A percentile compares a stretch with the other conserved stretches of the same genome.
Conservation (phyloP, 176 grass and related monocot species). For the Puccinellia tenuiflora region DNA sequence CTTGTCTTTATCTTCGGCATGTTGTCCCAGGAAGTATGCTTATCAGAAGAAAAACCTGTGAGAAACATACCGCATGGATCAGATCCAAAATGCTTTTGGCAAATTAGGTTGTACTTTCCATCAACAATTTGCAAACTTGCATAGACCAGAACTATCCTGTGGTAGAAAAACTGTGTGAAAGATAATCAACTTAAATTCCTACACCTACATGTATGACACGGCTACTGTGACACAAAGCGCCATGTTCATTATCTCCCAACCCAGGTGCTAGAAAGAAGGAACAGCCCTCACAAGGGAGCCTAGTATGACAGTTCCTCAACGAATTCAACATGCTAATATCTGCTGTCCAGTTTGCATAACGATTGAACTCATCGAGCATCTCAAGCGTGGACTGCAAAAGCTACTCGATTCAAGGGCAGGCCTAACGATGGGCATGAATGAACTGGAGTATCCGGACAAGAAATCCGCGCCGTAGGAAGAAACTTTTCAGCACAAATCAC, state of each 20-base stretch:
- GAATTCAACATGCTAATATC: background rate
- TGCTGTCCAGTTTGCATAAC: background rate
- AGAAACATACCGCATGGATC: background rate
- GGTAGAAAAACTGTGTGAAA: background rate
- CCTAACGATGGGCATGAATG: background rate
- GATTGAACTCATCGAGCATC: background rate
- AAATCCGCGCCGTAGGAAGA: background rate
- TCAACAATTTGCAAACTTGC: background rate
- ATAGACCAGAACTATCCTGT: background rate
- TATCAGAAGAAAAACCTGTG: background rate
- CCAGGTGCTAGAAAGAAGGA: background rate
- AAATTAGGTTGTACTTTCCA: background rate
- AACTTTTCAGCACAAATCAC: background rate
- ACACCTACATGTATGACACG: background rate
- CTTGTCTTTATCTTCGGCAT: constrained; percentile 99
- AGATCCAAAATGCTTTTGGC: background rate
- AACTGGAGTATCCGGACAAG: background rate
- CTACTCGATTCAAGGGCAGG: background rate
- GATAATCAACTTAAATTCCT: background rate
- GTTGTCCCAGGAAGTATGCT: background rate
- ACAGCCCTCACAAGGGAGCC: background rate
- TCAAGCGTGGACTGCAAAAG: background rate
- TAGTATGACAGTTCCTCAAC: background rate
- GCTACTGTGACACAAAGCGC: background rate
- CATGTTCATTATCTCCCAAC: background rate